A percentile compares a stretch with the other conserved stretches of the same genome.
These are phyloP conservation scores for Pisolithus tinctorius DNA, from an alignment of 768 basidiomycete species.

Conservation along the genomic window DNA sequence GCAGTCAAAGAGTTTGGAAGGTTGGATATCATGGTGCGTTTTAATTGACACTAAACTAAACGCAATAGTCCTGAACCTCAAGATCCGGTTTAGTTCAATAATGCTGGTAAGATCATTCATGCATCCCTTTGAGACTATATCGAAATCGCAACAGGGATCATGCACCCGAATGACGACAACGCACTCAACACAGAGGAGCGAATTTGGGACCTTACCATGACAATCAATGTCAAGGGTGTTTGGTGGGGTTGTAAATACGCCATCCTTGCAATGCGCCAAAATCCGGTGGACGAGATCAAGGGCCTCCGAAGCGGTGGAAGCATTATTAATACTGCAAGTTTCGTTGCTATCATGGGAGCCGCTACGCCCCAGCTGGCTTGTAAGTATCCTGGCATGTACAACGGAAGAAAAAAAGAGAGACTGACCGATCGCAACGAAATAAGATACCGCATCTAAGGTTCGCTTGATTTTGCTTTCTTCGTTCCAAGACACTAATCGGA, in stretches of 20 bases:
- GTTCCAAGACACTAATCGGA: conserved; percentile 9
- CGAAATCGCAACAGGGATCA: conserved; percentile 61
- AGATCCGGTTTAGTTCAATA: conserved; percentile 67
- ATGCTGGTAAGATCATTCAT: conserved; percentile 52
- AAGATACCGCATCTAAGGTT: conserved; percentile 94
- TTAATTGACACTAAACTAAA: not conserved
- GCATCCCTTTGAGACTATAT: not conserved
- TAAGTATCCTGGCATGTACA: conserved; percentile 28
- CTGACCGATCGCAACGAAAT: conserved; percentile 6
- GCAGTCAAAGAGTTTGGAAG: conserved; percentile 87
- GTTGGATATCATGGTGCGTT: conserved; percentile 84
- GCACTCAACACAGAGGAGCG: conserved; percentile 94
- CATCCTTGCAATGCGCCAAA: conserved; percentile 92
- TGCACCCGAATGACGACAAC: conserved; percentile 94
- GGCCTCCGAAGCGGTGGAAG: conserved; percentile 79
- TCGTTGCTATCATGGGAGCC: conserved; percentile 92
- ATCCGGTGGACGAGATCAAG: conserved; percentile 74
- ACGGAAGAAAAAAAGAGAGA: not conserved
- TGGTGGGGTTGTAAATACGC: conserved; percentile 99
- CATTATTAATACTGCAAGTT: conserved; percentile 98
- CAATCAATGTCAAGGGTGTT: conserved; percentile 96
- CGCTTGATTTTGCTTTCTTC: not conserved
- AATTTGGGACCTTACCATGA: conserved; percentile 93
- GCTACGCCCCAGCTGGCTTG: conserved; percentile 97
- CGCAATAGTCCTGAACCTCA: not conserved